Conservation (phyloP, 2,329 filamentous ascomycete genomes). For the Mycosphaerella sp. region DNA sequence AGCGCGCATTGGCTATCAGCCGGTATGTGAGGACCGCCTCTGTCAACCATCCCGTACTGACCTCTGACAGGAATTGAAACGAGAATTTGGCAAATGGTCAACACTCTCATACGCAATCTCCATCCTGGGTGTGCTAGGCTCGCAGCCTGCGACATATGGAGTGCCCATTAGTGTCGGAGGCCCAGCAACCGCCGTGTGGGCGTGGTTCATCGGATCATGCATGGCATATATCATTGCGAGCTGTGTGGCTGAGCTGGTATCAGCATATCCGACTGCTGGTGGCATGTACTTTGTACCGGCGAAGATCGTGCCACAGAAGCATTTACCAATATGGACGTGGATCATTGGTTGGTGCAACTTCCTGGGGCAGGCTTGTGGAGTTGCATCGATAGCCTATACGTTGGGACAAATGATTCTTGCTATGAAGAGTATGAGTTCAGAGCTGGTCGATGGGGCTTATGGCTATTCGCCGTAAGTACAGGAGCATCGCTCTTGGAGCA, state of each 20-base stretch:
- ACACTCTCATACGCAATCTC: constrained; percentile 62
- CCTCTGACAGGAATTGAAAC: constrained; percentile 48
- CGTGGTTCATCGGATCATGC: constrained; percentile 57
- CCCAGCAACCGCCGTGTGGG: constrained; percentile 59
- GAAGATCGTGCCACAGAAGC: constrained; percentile 54
- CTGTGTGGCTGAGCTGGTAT: constrained; percentile 60
- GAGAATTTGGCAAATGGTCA: constrained; percentile 62
- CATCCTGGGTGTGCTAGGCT: constrained; percentile 59
- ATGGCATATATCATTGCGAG: constrained; percentile 61
- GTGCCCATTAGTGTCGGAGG: constrained; percentile 54
- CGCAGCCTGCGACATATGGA: constrained; percentile 58
- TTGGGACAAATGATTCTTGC: constrained; percentile 60
- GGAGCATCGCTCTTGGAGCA: not conserved
- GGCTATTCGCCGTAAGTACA: constrained; percentile 51
- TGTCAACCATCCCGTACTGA: constrained; percentile 13
- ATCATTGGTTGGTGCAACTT: constrained; percentile 60
- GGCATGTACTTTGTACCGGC: constrained; percentile 66
- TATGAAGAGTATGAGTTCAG: constrained; percentile 56
- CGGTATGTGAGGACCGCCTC: constrained; percentile 39
- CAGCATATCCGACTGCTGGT: constrained; percentile 60
- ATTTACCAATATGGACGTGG: constrained; percentile 60
- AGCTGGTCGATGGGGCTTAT: constrained; percentile 46
- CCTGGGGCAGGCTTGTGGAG: constrained; percentile 57
- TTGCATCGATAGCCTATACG: constrained; percentile 57
- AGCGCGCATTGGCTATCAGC: constrained; percentile 57